phyloP scores from a whole-genome alignment of 495 filamentous ascomycete genomes.

The Hypoxylon trugodes region DNA sequence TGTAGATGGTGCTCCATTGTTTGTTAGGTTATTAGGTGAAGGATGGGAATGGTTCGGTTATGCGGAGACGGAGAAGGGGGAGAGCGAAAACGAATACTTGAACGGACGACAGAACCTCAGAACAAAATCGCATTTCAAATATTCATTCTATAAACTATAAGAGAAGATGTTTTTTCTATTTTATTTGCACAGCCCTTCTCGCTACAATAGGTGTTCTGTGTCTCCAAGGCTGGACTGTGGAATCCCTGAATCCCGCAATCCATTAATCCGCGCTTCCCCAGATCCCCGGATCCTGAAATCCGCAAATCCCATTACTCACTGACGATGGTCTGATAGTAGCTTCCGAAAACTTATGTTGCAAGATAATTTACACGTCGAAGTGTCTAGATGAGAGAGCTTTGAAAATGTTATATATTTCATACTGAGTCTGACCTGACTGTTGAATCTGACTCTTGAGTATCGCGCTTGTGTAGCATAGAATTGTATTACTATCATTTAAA shows the following conservation, averaged over 20 bases:
- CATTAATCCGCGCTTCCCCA: slow-evolving; percentile 36
- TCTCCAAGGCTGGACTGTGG: background rate
- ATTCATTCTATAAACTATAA: slow-evolving; percentile 25
- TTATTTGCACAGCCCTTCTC: background rate
- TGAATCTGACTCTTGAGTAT: slow-evolving; percentile 5
- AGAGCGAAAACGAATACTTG: background rate
- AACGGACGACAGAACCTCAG: slow-evolving; percentile 17
- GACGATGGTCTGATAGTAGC: slow-evolving; percentile 18
- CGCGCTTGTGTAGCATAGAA: slow-evolving; percentile 6
- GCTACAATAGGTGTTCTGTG: slow-evolving; percentile 8
- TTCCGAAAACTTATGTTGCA: too few species aligned
- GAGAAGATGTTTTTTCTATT: slow-evolving; percentile 10
- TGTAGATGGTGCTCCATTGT: slow-evolving; percentile 38
- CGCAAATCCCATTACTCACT: slow-evolving; percentile 26
- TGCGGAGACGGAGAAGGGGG: background rate
- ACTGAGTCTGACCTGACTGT: background rate
- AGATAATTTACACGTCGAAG: too few species aligned
- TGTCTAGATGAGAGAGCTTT: too few species aligned
- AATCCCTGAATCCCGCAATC: slow-evolving; percentile 42
- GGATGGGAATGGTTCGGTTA: background rate
- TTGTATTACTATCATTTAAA: slow-evolving; percentile 1
- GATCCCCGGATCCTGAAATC: slow-evolving; percentile 37
- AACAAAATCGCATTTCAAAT: background rate
- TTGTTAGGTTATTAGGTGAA: background rate
- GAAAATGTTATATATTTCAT: slow-evolving; percentile 40